A percentile compares a stretch with the other conserved stretches of the same genome.
Evolutionary conservation across 163 green algal species (phyloP).

Genomic region (Prototheca cutis): DNA sequence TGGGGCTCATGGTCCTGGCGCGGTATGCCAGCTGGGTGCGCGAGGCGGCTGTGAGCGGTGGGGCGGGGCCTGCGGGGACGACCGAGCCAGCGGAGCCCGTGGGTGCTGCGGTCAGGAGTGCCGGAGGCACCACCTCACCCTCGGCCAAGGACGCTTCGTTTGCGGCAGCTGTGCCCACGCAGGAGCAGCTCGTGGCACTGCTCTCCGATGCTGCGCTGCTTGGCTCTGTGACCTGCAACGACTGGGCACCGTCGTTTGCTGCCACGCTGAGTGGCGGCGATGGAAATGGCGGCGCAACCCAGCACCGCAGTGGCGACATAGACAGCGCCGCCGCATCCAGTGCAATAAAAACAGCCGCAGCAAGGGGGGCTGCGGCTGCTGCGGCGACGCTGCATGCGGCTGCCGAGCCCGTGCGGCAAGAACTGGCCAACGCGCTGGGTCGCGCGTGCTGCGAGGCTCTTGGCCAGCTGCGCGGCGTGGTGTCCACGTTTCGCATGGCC

Average conservation of each 20-base stretch:
- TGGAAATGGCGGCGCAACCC: no score
- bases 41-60: neutral
- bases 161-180: no score
- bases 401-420: slow-evolving; percentile 7
- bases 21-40: slow-evolving; percentile 57
- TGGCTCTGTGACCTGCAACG: slow-evolving; percentile 1
- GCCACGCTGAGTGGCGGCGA: neutral
- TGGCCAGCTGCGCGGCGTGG: slow-evolving; percentile 82
- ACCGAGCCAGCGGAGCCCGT: neutral
- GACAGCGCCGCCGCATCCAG: no score
- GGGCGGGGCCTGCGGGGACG: slow-evolving; percentile 2
- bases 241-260: slow-evolving; percentile 8
- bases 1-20: slow-evolving; percentile 67
- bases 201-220: slow-evolving; percentile 17
- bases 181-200: slow-evolving; percentile 23
- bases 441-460: slow-evolving; percentile 63
- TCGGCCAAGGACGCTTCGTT: no score
- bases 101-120: no score
- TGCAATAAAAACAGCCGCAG: no score
- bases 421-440: slow-evolving; percentile 27
- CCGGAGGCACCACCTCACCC: no score
- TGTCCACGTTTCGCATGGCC: slow-evolving; percentile 87
- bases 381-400: slow-evolving; percentile 20
- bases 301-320: no score
- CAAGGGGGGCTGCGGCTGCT: no score